A percentile compares a stretch with the other conserved stretches of the same genome.
These are phyloP conservation scores for Pseudocercospora eumusae DNA, from an alignment of 2,329 filamentous ascomycete species.

Conservation along the genomic window DNA sequence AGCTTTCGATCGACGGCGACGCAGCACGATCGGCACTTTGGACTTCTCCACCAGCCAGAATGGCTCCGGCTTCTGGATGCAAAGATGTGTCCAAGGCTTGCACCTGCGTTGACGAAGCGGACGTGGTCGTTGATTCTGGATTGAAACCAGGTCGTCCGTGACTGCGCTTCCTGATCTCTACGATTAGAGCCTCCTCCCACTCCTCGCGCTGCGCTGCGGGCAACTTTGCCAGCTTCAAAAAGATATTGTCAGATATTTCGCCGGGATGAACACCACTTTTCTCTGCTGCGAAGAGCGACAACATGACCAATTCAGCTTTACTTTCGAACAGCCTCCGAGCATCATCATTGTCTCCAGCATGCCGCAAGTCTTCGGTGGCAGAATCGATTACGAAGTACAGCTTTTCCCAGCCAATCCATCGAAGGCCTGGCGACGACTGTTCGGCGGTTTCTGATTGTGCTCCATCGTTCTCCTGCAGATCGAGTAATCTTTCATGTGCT, in stretches of 20 bases:
- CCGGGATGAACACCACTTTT: constrained; percentile 19
- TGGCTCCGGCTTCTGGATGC: background rate
- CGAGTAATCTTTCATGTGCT: constrained; percentile 30
- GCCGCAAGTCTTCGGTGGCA: constrained; percentile 29
- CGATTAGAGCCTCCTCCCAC: constrained; percentile 34
- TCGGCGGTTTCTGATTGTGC: constrained; percentile 14
- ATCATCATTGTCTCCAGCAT: constrained; percentile 17
- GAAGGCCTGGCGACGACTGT: constrained; percentile 23
- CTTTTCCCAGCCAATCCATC: constrained; percentile 33
- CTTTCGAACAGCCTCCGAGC: constrained; percentile 18
- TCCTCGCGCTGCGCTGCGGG: constrained; percentile 28
- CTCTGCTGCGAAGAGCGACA: constrained; percentile 31
- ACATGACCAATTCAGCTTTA: constrained; percentile 23
- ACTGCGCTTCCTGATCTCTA: constrained; percentile 11
- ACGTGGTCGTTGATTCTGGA: background rate
- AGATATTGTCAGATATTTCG: constrained; percentile 30
- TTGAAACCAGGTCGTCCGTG: background rate
- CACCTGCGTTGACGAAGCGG: background rate
- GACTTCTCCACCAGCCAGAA: background rate
- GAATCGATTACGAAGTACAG: constrained; percentile 33
- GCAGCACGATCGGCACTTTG: background rate
- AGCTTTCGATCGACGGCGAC: constrained; percentile 9
- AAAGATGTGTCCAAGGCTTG: background rate
- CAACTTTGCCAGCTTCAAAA: constrained; percentile 29
- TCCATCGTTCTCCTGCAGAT: constrained; percentile 31